Conservation (phyloP, 495 filamentous ascomycete species). For the Penicillium manginii region DNA sequence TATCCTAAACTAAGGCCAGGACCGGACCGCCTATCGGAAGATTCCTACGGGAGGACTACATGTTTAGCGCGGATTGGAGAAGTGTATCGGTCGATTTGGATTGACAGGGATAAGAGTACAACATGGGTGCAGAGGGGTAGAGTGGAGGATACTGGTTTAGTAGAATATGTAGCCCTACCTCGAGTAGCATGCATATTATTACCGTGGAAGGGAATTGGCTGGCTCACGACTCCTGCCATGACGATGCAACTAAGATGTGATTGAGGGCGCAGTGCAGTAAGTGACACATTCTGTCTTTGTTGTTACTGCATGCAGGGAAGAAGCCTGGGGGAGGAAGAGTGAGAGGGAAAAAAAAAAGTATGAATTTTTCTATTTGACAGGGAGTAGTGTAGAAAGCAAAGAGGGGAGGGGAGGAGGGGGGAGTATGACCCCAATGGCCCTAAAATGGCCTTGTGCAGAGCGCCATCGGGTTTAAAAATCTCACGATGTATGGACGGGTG, state of each 20-base stretch:
- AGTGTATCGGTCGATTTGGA: neutral
- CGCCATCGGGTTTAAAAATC: neutral
- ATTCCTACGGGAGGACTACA: slow-evolving; percentile 1
- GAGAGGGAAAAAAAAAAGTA: neutral
- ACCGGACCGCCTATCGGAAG: neutral
- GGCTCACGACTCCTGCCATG: neutral
- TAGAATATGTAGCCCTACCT: neutral
- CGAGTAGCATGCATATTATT: neutral
- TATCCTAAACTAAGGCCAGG: neutral
- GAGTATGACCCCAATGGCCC: neutral
- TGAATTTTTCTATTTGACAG: neutral
- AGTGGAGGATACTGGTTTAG: neutral
- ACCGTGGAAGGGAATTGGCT: neutral
- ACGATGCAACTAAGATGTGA: slow-evolving; percentile 14
- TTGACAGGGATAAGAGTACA: neutral
- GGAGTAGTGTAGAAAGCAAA: neutral
- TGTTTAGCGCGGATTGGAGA: neutral
- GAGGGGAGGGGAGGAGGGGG: neutral
- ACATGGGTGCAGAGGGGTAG: slow-evolving; percentile 1
- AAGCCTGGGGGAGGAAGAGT: neutral
- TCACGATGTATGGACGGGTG: neutral
- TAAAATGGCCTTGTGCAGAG: neutral
- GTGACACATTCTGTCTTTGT: slow-evolving; percentile 8
- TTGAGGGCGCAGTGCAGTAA: neutral
- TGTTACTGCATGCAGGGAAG: slow-evolving; percentile 10